These are phyloP conservation scores for Diaporthe amygdali DNA, from an alignment of 2,329 filamentous ascomycete species.

Conservation along the genomic window DNA sequence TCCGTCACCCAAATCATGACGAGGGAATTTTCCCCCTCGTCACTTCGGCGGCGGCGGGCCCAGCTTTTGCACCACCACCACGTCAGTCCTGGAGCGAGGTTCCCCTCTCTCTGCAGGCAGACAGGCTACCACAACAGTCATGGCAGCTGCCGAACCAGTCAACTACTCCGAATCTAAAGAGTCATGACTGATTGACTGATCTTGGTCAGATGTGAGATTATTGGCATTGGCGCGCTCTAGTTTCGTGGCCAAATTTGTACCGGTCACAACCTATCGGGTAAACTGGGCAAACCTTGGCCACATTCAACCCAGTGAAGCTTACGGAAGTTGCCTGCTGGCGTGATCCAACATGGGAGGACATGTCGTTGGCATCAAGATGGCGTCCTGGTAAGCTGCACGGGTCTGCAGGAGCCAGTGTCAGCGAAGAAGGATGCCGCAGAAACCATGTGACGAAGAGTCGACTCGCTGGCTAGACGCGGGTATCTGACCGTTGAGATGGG, in stretches of 20 bases:
- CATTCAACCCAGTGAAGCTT: neutral
- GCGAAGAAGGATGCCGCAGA: neutral
- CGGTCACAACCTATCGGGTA: neutral
- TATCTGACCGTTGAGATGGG: constrained; percentile 7
- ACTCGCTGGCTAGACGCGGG: neutral
- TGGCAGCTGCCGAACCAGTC: constrained; percentile 1
- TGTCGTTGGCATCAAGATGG: neutral
- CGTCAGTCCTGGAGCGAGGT: constrained; percentile 11
- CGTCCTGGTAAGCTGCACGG: neutral
- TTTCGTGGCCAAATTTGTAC: neutral
- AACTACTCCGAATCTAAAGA: neutral
- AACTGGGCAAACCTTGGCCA: constrained; percentile 1
- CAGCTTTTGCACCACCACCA: constrained; percentile 5
- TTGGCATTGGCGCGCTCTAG: neutral
- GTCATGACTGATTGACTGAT: constrained; percentile 4
- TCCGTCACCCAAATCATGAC: neutral
- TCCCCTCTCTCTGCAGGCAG: constrained; percentile 1
- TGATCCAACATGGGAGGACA: neutral
- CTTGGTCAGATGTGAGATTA: constrained; percentile 17
- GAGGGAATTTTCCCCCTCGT: neutral
- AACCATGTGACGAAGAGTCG: neutral
- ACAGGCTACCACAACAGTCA: neutral
- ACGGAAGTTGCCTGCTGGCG: neutral
- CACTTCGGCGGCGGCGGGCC: constrained; percentile 4
- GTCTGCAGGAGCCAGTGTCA: neutral